Base-by-base conservation (phyloP, 2,329 filamentous ascomycete genomes). In the Ophiostoma sp. region DNA sequence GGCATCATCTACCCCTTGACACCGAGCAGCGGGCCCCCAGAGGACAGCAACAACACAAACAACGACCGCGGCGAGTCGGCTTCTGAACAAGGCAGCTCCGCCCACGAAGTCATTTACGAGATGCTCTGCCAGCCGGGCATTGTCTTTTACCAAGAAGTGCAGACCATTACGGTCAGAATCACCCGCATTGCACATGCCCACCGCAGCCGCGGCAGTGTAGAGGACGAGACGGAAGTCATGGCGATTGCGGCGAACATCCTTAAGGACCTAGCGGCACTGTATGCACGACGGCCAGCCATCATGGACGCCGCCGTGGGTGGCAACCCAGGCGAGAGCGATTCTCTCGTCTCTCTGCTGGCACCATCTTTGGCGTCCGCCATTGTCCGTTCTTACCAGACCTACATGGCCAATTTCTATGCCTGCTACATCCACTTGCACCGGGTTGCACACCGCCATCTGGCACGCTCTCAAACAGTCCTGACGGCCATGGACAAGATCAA, bases 221-320 rank as follows among this genome's bases (percentile, higher is more conserved):
- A 48, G 39, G 64, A 69, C 45, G 64, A 69, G 64, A 69, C 64
- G 22, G 64, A 69, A n/a, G 64, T 69, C 4, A 69, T 69, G 64
- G 64, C 64, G 9, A 69, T 69, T 45, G 64, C 64, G 15, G 64
- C 64, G 45, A 52, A n/a, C 17, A 69, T 69, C 42, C 64, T 48
- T 8, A 22, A 28, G 2, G 64, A 69, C 11, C 25, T 69, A 22
- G 42, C 42, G 11, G 17, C 39, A 2, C 17, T 69, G 25, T 69
- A 69, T 25, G 64, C 39, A 3, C 28, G 57, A 6, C 57, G 57
- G 28, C 57, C 57, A 3, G 57, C 57, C 15, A 61, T 61, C n/a
- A 61, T 61, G 57, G 57, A 61, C 28, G 57, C 57, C 1, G 57
- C 57, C 6, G 57, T 61, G 12, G 31, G 28, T 3, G 28, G 7